phyloP scores from a whole-genome alignment of 139 green algal genomes.

The Picochlorum costavermella region DNA sequence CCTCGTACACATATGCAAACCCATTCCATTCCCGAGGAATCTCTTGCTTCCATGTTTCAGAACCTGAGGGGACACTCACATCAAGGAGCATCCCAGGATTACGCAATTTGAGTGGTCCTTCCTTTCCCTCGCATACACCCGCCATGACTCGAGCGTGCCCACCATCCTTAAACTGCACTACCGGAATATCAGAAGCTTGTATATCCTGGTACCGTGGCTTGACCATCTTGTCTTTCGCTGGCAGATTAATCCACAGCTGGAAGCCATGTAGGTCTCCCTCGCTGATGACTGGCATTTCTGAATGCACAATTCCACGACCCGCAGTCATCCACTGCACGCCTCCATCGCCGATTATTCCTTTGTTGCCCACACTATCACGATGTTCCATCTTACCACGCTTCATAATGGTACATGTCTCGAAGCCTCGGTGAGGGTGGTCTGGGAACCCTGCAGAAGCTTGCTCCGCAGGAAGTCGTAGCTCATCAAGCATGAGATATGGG shows the following conservation, averaged over 20 bases:
- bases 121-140: constrained; percentile 18
- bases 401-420: constrained; percentile 91
- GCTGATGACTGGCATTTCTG: constrained; percentile 64
- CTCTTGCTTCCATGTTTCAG: constrained; percentile 30
- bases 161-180: constrained; percentile 27
- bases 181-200: constrained; percentile 62
- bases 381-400: constrained; percentile 76
- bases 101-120: constrained; percentile 63
- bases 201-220: constrained; percentile 73
- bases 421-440: constrained; percentile 70
- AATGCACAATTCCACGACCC: constrained; percentile 71
- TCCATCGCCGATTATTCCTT: constrained; percentile 71
- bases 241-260: constrained; percentile 88
- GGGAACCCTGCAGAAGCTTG: constrained; percentile 68
- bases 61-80: constrained; percentile 44
- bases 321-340: constrained; percentile 90
- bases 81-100: constrained; percentile 79
- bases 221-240: constrained; percentile 78
- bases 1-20: constrained; percentile 75
- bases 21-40: constrained; percentile 45
- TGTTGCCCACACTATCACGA: constrained; percentile 66
- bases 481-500: constrained; percentile 47
- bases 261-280: constrained; percentile 71
- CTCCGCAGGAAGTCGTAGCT: constrained; percentile 60
- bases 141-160: constrained; percentile 73